These are phyloP conservation scores for Talaromyces nanjingensis DNA, from an alignment of 495 filamentous ascomycete species.

Conservation along the genomic window DNA sequence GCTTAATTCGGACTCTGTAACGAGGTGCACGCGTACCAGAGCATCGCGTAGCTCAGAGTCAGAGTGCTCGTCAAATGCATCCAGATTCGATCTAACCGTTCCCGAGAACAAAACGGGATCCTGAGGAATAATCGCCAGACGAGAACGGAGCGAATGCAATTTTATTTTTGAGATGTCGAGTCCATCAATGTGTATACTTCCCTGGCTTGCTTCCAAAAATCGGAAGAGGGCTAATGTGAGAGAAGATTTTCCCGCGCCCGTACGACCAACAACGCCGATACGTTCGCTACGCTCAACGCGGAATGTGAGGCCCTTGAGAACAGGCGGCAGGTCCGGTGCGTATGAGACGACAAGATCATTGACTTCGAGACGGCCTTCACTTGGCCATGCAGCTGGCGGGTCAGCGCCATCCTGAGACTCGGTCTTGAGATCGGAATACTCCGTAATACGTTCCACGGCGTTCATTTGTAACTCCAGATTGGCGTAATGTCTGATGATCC, in stretches of 20 bases:
- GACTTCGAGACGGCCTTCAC: constrained; percentile 67
- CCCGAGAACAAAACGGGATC: constrained; percentile 86
- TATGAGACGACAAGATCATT: constrained; percentile 68
- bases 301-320: constrained; percentile 70
- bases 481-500: constrained; percentile 42
- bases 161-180: constrained; percentile 69
- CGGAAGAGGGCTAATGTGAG: constrained; percentile 78
- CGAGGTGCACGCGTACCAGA: constrained; percentile 39
- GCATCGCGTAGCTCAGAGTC: constrained; percentile 69
- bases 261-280: constrained; percentile 78
- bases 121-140: constrained; percentile 79
- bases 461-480: constrained; percentile 76
- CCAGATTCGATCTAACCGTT: constrained; percentile 74
- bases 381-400: constrained; percentile 74
- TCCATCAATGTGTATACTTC: constrained; percentile 68
- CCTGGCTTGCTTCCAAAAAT: constrained; percentile 67
- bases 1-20: neutral
- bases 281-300: constrained; percentile 63
- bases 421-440: constrained; percentile 66
- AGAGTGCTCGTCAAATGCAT: constrained; percentile 67
- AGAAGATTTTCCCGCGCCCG: constrained; percentile 82
- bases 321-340: constrained; percentile 65
- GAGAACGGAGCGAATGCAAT: constrained; percentile 63
- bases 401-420: constrained; percentile 52
- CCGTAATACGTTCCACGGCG: constrained; percentile 71